These are phyloP conservation scores for Athelia psychrophila DNA, from an alignment of 1,284 basidiomycete species.

Conservation along the genomic window DNA sequence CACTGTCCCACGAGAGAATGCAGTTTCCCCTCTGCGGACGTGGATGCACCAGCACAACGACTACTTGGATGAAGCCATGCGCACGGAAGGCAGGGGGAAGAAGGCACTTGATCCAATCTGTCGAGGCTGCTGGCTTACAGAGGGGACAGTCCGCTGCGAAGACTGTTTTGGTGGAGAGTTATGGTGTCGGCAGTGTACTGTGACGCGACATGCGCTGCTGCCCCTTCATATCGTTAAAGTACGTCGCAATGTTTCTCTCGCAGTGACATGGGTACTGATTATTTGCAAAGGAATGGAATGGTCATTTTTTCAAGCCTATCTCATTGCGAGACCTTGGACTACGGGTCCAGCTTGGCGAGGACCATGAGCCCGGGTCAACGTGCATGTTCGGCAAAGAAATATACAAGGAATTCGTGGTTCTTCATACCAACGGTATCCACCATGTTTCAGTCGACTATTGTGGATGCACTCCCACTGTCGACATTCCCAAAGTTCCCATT, in stretches of 20 bases:
- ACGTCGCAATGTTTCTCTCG: too few species aligned
- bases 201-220: background rate
- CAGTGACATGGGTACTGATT: too few species aligned
- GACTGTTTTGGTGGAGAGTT: background rate
- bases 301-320: conserved; percentile 4
- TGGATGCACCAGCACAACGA: too few species aligned
- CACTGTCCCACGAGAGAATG: too few species aligned
- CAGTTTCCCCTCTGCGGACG: too few species aligned
- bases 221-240: background rate
- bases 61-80: too few species aligned
- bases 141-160: background rate
- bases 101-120: too few species aligned
- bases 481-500: background rate
- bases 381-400: conserved; percentile 4
- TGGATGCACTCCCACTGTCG: conserved; percentile 18
- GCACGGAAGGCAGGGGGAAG: too few species aligned
- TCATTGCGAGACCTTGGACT: conserved; percentile 16
- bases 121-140: too few species aligned
- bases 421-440: conserved; percentile 30
- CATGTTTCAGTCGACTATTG: conserved; percentile 28
- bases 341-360: conserved; percentile 19
- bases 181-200: background rate
- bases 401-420: conserved; percentile 20
- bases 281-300: background rate
- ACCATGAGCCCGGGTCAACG: conserved; percentile 3